These are phyloP conservation scores for Gossypium laxum DNA, from an alignment of 441 rosid genomes.

Conservation along the genomic window DNA sequence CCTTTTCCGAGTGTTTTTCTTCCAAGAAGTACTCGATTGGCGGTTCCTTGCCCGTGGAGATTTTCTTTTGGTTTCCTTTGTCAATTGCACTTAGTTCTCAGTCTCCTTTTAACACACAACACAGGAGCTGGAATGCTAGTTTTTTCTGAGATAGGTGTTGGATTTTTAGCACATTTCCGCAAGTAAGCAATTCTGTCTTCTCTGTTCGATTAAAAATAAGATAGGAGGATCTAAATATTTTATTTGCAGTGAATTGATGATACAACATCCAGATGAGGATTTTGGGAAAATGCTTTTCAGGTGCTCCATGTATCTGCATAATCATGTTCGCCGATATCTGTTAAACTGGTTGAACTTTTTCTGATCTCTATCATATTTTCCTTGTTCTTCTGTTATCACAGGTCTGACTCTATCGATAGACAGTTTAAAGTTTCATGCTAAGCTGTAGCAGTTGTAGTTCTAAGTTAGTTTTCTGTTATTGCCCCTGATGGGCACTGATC, in stretches of 20 bases:
- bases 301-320: slow-evolving; percentile 14
- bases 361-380: slow-evolving; percentile 10
- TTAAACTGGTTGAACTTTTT: background rate
- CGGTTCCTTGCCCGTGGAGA: slow-evolving; percentile 64
- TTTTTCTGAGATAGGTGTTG: slow-evolving; percentile 52
- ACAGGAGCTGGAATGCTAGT: slow-evolving; percentile 54
- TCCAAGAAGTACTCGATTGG: slow-evolving; percentile 88
- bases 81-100: slow-evolving; percentile 77
- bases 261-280: slow-evolving; percentile 31
- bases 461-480: slow-evolving; percentile 20
- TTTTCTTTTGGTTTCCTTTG: slow-evolving; percentile 68
- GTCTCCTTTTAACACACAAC: slow-evolving; percentile 34
- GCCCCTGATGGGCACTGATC: slow-evolving; percentile 30
- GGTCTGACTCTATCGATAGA: slow-evolving; percentile 50
- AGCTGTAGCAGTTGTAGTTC: slow-evolving; percentile 35
- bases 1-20: slow-evolving; percentile 51
- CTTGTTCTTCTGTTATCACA: slow-evolving; percentile 21
- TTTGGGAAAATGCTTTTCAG: slow-evolving; percentile 31
- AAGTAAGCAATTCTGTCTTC: slow-evolving; percentile 24
- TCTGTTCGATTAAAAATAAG: background rate
- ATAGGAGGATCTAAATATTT: background rate
- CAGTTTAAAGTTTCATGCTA: slow-evolving; percentile 32
- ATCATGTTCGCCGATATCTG: background rate
- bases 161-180: slow-evolving; percentile 35
- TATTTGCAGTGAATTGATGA: slow-evolving; percentile 30